Evolutionary conservation across 2,329 filamentous ascomycete species (phyloP).

Genomic region (Bipolaris victoriae): DNA sequence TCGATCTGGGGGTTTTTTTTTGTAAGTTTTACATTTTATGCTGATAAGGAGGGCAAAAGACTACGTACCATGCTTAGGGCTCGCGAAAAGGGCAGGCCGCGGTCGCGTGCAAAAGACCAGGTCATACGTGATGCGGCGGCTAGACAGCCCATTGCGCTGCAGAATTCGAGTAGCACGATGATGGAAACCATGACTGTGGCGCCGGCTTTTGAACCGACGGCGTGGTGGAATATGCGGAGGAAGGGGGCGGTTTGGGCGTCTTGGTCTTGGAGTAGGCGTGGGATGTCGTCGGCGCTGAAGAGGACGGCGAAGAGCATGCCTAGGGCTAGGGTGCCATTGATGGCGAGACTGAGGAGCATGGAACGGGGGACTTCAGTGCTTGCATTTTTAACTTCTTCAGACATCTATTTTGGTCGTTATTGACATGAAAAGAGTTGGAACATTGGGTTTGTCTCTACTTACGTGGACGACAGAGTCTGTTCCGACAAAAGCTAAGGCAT

Average conservation of each 20-base stretch:
- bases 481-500: constrained; percentile 48
- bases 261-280: constrained; percentile 23
- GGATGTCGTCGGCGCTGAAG: constrained; percentile 48
- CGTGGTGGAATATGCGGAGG: constrained; percentile 57
- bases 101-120: constrained; percentile 54
- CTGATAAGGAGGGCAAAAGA: neutral
- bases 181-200: constrained; percentile 58
- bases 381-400: constrained; percentile 49
- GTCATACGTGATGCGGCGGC: constrained; percentile 53
- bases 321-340: constrained; percentile 52
- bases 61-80: constrained; percentile 38
- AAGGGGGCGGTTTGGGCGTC: constrained; percentile 49
- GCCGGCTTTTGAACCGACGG: constrained; percentile 44
- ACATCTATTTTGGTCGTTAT: constrained; percentile 35
- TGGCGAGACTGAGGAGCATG: constrained; percentile 52
- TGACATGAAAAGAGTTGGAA: neutral
- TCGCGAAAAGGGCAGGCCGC: constrained; percentile 49
- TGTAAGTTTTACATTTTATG: neutral
- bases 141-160: constrained; percentile 50
- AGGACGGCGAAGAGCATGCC: constrained; percentile 52
- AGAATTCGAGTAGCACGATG: constrained; percentile 50
- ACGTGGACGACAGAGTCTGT: constrained; percentile 50
- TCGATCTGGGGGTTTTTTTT: constrained; percentile 32
- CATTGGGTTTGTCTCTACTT: constrained; percentile 13
- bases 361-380: constrained; percentile 48